Evolutionary conservation across 352 stramenopile species (phyloP), one percentile per base, ranked within the genome.

Genomic region (Chrysophaeum taylorii): DNA sequence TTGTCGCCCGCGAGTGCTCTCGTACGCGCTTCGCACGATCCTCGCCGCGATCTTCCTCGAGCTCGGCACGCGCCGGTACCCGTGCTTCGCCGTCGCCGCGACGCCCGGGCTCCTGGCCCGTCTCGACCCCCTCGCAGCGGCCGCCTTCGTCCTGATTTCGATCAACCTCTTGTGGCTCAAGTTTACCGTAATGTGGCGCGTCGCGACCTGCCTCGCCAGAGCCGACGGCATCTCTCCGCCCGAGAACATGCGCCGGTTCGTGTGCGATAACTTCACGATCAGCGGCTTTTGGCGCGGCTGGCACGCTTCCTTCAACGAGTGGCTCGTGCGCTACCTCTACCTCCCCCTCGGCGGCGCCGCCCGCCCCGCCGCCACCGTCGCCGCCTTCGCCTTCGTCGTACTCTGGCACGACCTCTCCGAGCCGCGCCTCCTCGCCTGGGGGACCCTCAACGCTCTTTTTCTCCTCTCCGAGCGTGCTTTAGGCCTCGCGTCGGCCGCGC

Each of bases 121-220:
- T 21, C 31, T 42, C n/a, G 14, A n/a, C n/a, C n/a, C 27, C n/a
- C 31, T 1, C 25, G 43, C 45, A 7, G 25, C 42, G 16, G 61
- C 52, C 23, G 69, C 37, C 2, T 75, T 71, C 39, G 33, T 72
- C 15, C 84, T 81, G 60, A 48, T 84, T 12, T 61, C 77, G 31
- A 69, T 86, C 38, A 81, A 81, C 52, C 60, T 80, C 27, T 77
- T 88, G 75, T 88, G 82, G 82, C 66, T 88, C 48, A 88, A 88
- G 73, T 88, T 88, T 61, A 57, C 84, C 23, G 33, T 82, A 25
- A 82, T 88, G 27, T 88, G 82, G 82, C 68, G 82, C n/a, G 68
- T 87, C 31, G 80, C 77, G 31, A 64, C 82, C 27, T 63, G 81
- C 16, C 87, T 81, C 81, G 71, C 78, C 9, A 54, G 85, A 0